Evolutionary conservation across 208 protist species (phyloP).

Genomic region (Naegleria fowleri): DNA sequence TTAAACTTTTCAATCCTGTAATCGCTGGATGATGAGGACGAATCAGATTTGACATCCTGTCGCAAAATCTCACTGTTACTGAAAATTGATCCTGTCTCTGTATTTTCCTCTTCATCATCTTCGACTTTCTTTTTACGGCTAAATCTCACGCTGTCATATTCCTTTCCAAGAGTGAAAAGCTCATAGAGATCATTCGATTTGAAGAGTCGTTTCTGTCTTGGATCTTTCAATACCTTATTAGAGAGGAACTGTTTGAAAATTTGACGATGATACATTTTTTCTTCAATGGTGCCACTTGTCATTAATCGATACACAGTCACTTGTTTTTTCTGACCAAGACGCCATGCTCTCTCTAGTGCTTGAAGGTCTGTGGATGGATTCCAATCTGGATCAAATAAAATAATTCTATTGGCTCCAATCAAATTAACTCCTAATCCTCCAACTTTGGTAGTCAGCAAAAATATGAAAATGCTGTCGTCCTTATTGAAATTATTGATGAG

Average conservation of each 20-base stretch:
- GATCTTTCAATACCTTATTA: conserved; percentile 91
- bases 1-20: not conserved
- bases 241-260: conserved; percentile 69
- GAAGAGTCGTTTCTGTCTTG: conserved; percentile 86
- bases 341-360: conserved; percentile 83
- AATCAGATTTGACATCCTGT: not conserved
- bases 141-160: conserved; percentile 50
- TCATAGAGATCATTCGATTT: conserved; percentile 73
- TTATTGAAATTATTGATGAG: conserved; percentile 93
- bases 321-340: conserved; percentile 86
- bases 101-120: not conserved
- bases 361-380: conserved; percentile 80
- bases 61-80: conserved; percentile 6
- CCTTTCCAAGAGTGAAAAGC: conserved; percentile 71
- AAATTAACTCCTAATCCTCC: conserved; percentile 96
- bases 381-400: conserved; percentile 99
- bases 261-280: conserved; percentile 95
- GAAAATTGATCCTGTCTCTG: conserved; percentile 4
- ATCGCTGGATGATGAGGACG: not conserved
- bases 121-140: not conserved
- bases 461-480: conserved; percentile 75
- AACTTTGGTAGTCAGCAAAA: conserved; percentile 92
- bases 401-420: conserved; percentile 91
- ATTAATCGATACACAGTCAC: conserved; percentile 95
- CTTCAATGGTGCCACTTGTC: conserved; percentile 94